phyloP scores from a whole-genome alignment of 202 grass and related monocot species.

The Schoenoplectus triqueter region DNA sequence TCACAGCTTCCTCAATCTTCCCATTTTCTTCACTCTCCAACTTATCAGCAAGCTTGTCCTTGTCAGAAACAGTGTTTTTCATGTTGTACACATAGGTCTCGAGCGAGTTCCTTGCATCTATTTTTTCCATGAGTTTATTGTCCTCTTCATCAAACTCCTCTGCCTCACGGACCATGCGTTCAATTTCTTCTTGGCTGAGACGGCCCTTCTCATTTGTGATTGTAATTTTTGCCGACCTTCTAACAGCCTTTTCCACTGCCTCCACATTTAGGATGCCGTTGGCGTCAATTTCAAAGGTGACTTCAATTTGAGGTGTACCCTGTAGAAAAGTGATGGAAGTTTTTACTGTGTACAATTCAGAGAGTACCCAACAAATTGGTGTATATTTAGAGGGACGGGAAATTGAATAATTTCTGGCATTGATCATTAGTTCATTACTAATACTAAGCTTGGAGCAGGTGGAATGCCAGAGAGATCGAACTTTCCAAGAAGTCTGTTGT shows the following conservation, averaged over 20 bases:
- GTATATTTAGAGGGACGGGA: too few species aligned
- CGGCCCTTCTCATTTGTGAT: conserved; percentile 58
- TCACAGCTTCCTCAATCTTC: conserved; percentile 51
- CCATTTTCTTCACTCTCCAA: conserved; percentile 50
- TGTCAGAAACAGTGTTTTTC: conserved; percentile 35
- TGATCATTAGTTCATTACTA: background rate
- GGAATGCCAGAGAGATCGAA: conserved; percentile 64
- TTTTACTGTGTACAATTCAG: too few species aligned
- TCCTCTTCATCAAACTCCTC: conserved; percentile 64
- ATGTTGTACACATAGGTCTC: conserved; percentile 66
- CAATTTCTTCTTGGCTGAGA: conserved; percentile 69
- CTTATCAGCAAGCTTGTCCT: conserved; percentile 42
- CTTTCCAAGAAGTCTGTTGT: conserved; percentile 60
- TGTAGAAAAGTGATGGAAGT: conserved; percentile 17
- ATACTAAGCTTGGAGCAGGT: conserved; percentile 40
- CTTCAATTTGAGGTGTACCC: conserved; percentile 66
- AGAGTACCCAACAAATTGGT: too few species aligned
- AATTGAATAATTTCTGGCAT: background rate
- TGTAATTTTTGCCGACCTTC: conserved; percentile 48
- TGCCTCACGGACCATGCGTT: conserved; percentile 62
- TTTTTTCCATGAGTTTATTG: conserved; percentile 47
- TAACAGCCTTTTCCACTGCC: conserved; percentile 51
- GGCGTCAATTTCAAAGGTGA: conserved; percentile 67
- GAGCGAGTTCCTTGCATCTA: conserved; percentile 51
- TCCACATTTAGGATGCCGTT: conserved; percentile 60